phyloP scores from a whole-genome alignment of 1,284 basidiomycete genomes.

The Tilletia setariae region DNA sequence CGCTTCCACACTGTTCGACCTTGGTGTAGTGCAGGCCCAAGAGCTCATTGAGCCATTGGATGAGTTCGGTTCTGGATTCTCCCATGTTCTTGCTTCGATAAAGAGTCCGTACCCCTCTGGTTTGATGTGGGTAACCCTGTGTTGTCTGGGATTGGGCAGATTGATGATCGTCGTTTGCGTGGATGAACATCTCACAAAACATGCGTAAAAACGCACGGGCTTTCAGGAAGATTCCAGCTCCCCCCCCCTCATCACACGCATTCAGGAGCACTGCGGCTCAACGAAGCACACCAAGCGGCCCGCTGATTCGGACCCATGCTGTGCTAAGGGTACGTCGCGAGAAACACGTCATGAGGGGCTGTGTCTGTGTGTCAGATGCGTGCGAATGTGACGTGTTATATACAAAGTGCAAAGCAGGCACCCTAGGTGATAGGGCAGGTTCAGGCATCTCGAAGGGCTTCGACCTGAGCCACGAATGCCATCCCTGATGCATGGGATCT shows the following conservation, averaged over 20 bases:
- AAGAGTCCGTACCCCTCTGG: background rate
- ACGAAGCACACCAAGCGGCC: too few species aligned
- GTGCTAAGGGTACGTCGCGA: too few species aligned
- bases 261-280: too few species aligned
- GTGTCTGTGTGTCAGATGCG: too few species aligned
- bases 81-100: slow-evolving; percentile 28
- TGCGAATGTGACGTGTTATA: too few species aligned
- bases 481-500: background rate
- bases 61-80: slow-evolving; percentile 70
- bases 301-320: too few species aligned
- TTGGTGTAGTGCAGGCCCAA: slow-evolving; percentile 87
- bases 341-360: too few species aligned
- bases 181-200: background rate
- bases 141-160: background rate
- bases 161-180: background rate
- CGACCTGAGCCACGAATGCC: too few species aligned
- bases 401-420: too few species aligned
- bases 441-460: too few species aligned
- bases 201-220: too few species aligned
- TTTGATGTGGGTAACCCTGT: background rate
- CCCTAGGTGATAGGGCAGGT: too few species aligned
- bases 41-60: slow-evolving; percentile 91
- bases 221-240: background rate
- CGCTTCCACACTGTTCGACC: slow-evolving; percentile 70
- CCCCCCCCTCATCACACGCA: slow-evolving; percentile 18